Evolutionary conservation across 768 basidiomycete species (phyloP).

Genomic region (Pulveroboletus sp.): DNA sequence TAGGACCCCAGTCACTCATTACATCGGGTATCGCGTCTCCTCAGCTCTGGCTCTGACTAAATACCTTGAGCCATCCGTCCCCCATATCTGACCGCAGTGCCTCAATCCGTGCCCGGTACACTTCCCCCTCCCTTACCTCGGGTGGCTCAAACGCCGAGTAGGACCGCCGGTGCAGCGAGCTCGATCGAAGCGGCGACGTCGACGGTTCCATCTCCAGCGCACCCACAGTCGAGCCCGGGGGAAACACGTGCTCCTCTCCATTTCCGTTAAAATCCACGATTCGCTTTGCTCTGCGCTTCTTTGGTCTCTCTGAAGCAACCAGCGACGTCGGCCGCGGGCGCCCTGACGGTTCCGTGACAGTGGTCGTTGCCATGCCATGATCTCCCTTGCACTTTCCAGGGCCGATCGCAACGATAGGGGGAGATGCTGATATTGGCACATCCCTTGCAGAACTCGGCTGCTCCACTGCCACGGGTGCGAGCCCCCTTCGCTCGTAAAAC

Average conservation of each 20-base stretch:
- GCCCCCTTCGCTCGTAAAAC: conserved; percentile 64
- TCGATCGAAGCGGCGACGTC: conserved; percentile 16
- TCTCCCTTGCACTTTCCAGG: conserved; percentile 19
- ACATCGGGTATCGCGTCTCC: conserved; percentile 1
- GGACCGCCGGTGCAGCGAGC: conserved; percentile 17
- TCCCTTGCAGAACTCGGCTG: conserved; percentile 51
- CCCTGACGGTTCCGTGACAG: conserved; percentile 31
- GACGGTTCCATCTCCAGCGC: conserved; percentile 2
- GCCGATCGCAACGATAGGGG: conserved; percentile 58
- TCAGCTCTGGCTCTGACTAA: conserved; percentile 55
- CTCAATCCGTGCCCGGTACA: conserved; percentile 75
- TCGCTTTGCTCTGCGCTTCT: conserved; percentile 63
- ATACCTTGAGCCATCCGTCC: conserved; percentile 84
- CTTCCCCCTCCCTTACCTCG: conserved; percentile 54
- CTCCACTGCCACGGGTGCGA: conserved; percentile 46
- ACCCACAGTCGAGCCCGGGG: conserved; percentile 8
- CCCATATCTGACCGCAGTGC: conserved; percentile 84
- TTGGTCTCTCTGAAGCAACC: conserved; percentile 39
- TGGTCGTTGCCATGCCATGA: conserved; percentile 19
- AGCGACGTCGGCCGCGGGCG: conserved; percentile 45
- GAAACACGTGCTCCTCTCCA: conserved; percentile 34
- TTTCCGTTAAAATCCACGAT: conserved; percentile 75
- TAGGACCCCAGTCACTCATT: conserved; percentile 31
- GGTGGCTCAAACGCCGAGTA: conserved; percentile 56
- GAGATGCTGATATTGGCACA: conserved; percentile 49